Conservation (phyloP, 2,329 filamentous ascomycete species). For the Paramyrothecium roridum region DNA sequence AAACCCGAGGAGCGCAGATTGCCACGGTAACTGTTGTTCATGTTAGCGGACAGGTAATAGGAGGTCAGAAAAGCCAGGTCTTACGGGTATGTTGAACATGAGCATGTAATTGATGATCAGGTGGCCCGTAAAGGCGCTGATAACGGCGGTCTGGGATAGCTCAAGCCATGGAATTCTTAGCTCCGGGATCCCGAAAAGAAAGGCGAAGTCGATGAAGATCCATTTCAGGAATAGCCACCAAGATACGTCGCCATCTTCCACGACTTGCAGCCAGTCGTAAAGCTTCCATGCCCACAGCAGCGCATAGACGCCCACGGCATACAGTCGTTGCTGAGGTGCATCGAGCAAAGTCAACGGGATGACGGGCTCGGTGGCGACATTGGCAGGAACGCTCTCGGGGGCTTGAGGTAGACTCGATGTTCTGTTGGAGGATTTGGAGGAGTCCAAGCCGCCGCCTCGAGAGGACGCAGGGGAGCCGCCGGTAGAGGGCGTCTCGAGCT, state of each 20-base stretch:
- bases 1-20: conserved; percentile 68
- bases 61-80: conserved; percentile 16
- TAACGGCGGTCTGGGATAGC: conserved; percentile 73
- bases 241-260: conserved; percentile 82
- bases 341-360: conserved; percentile 82
- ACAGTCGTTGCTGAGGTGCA: conserved; percentile 86
- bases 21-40: conserved; percentile 61
- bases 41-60: conserved; percentile 6
- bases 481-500: conserved; percentile 28
- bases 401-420: conserved; percentile 41
- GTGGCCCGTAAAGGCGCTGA: conserved; percentile 69
- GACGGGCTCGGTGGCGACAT: conserved; percentile 51
- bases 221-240: conserved; percentile 92
- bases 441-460: conserved; percentile 19
- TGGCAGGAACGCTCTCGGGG: conserved; percentile 34
- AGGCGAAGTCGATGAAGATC: conserved; percentile 80
- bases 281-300: conserved; percentile 77
- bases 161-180: conserved; percentile 96
- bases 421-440: conserved; percentile 23
- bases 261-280: conserved; percentile 77
- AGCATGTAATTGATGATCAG: conserved; percentile 75
- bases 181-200: conserved; percentile 82
- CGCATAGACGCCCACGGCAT: conserved; percentile 76
- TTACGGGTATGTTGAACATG: conserved; percentile 85
- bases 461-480: conserved; percentile 24